A percentile compares a stretch with the other conserved stretches of the same genome.
Evolutionary conservation across 1,284 basidiomycete species (phyloP).

Genomic region (Rhodotorula sp.): DNA sequence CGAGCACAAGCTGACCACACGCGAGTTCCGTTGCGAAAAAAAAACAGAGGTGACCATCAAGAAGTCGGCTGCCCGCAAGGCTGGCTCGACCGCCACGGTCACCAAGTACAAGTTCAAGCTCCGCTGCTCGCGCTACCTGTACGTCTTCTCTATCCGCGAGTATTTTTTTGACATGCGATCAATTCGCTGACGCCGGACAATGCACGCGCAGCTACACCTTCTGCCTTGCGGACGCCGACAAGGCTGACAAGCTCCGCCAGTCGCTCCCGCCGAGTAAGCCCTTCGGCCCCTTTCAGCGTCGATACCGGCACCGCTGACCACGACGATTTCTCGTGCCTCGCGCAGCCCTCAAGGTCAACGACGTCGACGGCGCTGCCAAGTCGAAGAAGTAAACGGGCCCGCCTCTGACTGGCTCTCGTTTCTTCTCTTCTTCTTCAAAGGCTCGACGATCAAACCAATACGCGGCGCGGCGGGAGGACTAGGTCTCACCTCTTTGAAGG

Average conservation of each 20-base stretch:
- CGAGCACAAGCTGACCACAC: not conserved
- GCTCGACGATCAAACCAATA: no score
- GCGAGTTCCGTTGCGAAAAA: no score
- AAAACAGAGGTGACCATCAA: constrained; percentile 37
- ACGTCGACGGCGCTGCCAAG: constrained; percentile 42
- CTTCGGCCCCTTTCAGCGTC: constrained; percentile 7
- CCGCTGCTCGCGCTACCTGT: constrained; percentile 93
- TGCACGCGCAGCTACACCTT: constrained; percentile 83
- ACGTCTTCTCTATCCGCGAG: constrained; percentile 67
- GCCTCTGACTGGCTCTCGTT: not conserved
- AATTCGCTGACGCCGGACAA: no score
- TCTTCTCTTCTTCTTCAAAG: no score
- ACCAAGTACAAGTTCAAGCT: constrained; percentile 98
- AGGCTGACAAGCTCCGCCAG: constrained; percentile 97
- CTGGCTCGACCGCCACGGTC: constrained; percentile 58
- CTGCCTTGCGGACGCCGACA: constrained; percentile 90
- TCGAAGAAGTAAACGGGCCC: constrained; percentile 37
- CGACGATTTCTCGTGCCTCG: no score
- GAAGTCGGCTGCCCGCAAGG: constrained; percentile 40
- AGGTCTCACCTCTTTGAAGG: no score
- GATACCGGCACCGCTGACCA: not conserved
- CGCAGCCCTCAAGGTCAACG: constrained; percentile 43
- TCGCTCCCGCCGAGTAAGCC: constrained; percentile 71
- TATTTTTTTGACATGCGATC: constrained; percentile 74
- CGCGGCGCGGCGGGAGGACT: no score